These are phyloP conservation scores for Lactarius psammicola DNA, from an alignment of 768 basidiomycete genomes.

Conservation along the genomic window DNA sequence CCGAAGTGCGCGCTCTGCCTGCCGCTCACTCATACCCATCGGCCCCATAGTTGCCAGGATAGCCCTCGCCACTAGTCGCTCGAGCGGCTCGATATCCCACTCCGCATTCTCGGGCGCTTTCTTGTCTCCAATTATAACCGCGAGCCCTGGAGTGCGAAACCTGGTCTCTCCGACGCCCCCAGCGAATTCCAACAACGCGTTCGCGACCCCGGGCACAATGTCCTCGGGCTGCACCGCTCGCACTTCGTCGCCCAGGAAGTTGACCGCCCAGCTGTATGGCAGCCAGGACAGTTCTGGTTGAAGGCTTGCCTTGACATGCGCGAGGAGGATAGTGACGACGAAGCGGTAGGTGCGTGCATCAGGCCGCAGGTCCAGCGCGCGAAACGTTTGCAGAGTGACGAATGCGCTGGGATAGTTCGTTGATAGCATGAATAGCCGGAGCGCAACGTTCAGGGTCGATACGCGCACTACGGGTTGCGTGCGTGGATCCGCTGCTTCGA, in stretches of 20 bases:
- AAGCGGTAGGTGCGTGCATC: constrained; percentile 22
- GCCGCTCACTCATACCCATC: neutral
- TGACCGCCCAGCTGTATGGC: constrained; percentile 9
- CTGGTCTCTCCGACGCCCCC: neutral
- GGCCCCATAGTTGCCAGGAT: neutral
- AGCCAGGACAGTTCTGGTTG: no score
- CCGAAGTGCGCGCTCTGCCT: constrained; percentile 2
- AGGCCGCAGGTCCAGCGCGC: constrained; percentile 13
- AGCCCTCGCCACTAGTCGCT: constrained; percentile 20
- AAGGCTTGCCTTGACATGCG: constrained; percentile 7
- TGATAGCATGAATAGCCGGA: constrained; percentile 22
- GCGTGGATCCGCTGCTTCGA: neutral
- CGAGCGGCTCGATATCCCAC: constrained; percentile 28
- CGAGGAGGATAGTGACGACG: constrained; percentile 22
- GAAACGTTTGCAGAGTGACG: constrained; percentile 21
- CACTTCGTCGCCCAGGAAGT: constrained; percentile 13
- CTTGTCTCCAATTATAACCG: neutral
- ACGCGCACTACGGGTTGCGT: constrained; percentile 8
- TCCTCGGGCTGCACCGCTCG: neutral
- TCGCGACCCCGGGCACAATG: neutral
- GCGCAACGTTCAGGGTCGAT: constrained; percentile 25
- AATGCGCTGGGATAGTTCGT: constrained; percentile 24
- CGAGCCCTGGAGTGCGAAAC: constrained; percentile 7
- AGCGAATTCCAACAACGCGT: constrained; percentile 10
- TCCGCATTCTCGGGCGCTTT: neutral